phyloP scores from a whole-genome alignment of 495 filamentous ascomycete species.

The Penicillium taxi region DNA sequence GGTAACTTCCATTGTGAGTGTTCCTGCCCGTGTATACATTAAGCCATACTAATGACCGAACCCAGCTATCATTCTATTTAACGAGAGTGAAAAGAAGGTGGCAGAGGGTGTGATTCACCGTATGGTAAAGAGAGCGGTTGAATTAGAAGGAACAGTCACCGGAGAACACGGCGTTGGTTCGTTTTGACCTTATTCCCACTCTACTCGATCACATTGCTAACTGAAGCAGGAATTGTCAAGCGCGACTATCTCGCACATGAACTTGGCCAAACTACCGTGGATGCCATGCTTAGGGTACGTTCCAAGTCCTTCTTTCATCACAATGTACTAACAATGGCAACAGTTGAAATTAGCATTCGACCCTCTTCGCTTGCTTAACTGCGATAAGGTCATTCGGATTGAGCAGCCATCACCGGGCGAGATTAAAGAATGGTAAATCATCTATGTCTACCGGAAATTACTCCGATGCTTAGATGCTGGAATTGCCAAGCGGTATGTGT shows the following conservation, averaged over 20 bases:
- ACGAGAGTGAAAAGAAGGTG: conserved; percentile 43
- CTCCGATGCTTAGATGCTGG: too few species aligned
- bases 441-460: too few species aligned
- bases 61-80: conserved; percentile 51
- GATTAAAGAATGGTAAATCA: conserved; percentile 38
- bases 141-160: conserved; percentile 58
- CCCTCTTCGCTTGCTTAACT: conserved; percentile 58
- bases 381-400: conserved; percentile 56
- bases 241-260: conserved; percentile 54
- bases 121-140: conserved; percentile 55
- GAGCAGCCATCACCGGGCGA: conserved; percentile 33
- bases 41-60: not conserved
- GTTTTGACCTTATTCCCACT: too few species aligned
- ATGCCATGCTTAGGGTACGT: conserved; percentile 57
- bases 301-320: too few species aligned
- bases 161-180: conserved; percentile 57
- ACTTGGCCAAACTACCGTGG: conserved; percentile 46
- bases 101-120: conserved; percentile 47
- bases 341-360: conserved; percentile 59
- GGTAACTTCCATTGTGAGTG: conserved; percentile 56
- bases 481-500: too few species aligned
- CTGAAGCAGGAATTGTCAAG: too few species aligned
- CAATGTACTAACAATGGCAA: too few species aligned
- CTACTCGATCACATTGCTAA: too few species aligned
- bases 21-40: not conserved